Base-by-base conservation (phyloP, 1,284 basidiomycete species). In the Inonotus hispidus region DNA sequence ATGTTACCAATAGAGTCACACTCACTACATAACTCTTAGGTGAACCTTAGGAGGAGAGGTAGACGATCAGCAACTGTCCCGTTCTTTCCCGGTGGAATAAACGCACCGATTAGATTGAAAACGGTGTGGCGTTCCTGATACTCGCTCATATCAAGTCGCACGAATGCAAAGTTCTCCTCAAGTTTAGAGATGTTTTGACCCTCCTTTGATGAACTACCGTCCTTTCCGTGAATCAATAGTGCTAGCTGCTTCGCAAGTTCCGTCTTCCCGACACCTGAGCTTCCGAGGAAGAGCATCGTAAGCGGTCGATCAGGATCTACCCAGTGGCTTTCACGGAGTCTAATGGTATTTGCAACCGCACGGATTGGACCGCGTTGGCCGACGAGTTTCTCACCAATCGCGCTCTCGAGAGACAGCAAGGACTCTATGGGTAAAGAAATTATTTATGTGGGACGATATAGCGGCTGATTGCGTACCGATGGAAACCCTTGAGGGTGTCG, bases 241-340 rank as follows among this genome's bases (percentile, higher is more conserved):
- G 60, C 49, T 13, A 61, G 21, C 38, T 61, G 60, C 38, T 61
- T 61, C 10, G 60, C 60, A n/a, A 61, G 47, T 39, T 61, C 60
- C 14, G 60, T 61, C 27, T 61, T 61, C 6, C 60, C 60, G n/a
- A 61, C 60, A 29, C 60, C 60, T 4, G 60, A 61, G 60, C 60
- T 61, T 11, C 60, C 60, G 27, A 61, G 56, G 47, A 61, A 61
- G 55, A 61, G 60, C 54, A 61, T 56, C 10, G 56, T 56, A 38
- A 61, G 60, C 10, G 60, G 60, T 25, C 60, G 45, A 46, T 61
- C 60, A 16, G 60, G 60, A 35, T 58, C 60, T 14, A 61, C 56
- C 60, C 60, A 61, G 1, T 47, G 47, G 37, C 56, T 53, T 45
- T 61, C 55, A 14, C 60, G 60, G 7, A 61, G 47, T 38, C 60